Evolutionary conservation across 441 rosid genomes (phyloP).

Genomic region (Kokia cookei): DNA sequence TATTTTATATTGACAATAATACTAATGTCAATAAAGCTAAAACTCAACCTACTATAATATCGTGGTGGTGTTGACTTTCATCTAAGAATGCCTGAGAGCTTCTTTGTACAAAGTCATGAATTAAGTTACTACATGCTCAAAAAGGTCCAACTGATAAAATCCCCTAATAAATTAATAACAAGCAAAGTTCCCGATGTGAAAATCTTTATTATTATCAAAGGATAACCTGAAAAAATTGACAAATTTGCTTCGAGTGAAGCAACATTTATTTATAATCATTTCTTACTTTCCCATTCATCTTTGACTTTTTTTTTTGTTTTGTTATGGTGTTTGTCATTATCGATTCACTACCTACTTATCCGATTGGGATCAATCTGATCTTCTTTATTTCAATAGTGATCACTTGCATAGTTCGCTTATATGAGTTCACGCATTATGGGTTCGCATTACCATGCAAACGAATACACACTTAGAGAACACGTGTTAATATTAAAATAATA

Average conservation of each 20-base stretch:
- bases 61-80: neutral
- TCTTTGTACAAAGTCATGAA: neutral
- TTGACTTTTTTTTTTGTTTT: neutral
- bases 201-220: neutral
- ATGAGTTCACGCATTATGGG: no score
- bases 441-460: no score
- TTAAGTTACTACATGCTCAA: neutral
- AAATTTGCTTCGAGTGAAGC: neutral
- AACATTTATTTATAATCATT: neutral
- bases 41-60: no score
- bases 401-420: no score
- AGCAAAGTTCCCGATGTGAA: neutral
- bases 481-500: no score
- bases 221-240: neutral
- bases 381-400: no score
- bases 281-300: neutral
- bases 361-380: no score
- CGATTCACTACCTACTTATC: no score
- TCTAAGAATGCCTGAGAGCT: neutral
- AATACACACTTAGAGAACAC: no score
- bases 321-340: no score
- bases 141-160: neutral
- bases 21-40: no score
- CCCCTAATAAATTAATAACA: neutral
- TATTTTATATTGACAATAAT: no score